Evolutionary conservation across 176 grass and related monocot genomes (phyloP), one percentile per base, ranked within the genome.

Genomic region (Triticum monococcum): DNA sequence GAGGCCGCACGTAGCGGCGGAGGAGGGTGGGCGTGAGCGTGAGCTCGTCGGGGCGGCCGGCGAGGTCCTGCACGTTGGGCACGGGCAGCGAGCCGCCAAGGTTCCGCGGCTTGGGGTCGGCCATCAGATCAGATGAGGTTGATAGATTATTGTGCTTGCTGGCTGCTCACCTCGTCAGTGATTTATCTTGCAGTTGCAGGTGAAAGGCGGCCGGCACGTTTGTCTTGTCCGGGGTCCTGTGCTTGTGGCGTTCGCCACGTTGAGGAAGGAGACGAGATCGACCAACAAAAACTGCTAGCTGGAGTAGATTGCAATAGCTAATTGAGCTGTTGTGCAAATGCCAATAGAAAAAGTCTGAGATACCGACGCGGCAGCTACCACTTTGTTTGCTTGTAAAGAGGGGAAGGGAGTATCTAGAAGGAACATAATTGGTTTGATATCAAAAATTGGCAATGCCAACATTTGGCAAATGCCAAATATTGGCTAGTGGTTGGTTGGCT

Each of bases 11-110:
- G 31, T 89, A 89, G n/a, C 87, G 87, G n/a, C 7, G 1, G 16
- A 89, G 81, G 30, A 84, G 28, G 17, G 74, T 22, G 30, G 79
- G 84, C 65, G 81, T 36, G 52, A 59, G n/a, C 13, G 60, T 8
- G 30, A 87, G 75, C 7, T 91, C 65, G 7, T 1, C 12, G 10
- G 32, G 20, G 3, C 70, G 70, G 11, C 17, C 78, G 20, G 85
- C 75, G 31, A 91, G 89, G 20, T 72, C 85, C 36, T 91, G 81
- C 33, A 91, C 85, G 75, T 87, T 91, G 64, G 89, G 75, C 56
- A 91, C 85, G 5, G 89, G 89, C 75, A 91, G 89, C 35, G 89
- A 91, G 4, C 80, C 66, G 4, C 87, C 87, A 10, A 89, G 87
- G 66, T 79, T 84, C 18, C 25, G 37, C 5, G 73, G 73, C 64